Conservation (phyloP, 1,284 basidiomycete species). For the Sanghuangporus sanghuang region DNA sequence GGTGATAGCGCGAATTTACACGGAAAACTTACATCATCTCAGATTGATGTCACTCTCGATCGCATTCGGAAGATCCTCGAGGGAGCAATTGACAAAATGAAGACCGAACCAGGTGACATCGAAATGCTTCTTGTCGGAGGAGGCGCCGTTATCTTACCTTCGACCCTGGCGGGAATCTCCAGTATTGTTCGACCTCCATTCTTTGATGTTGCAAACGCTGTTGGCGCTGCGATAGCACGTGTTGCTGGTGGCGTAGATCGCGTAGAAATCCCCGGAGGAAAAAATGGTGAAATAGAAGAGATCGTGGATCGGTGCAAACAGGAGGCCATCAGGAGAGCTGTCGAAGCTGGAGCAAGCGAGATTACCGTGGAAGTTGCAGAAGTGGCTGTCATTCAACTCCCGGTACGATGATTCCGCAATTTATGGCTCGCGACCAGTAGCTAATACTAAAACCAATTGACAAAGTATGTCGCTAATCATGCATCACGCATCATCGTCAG, state of each 20-base stretch:
- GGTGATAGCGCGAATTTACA: conserved; percentile 33
- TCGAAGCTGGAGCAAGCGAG: conserved; percentile 39
- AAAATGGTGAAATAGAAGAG: conserved; percentile 31
- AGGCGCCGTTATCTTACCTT: conserved; percentile 42
- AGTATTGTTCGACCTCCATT: conserved; percentile 44
- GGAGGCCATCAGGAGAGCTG: conserved; percentile 39
- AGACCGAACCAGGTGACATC: conserved; percentile 46
- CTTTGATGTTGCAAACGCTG: conserved; percentile 51
- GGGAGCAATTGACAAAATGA: conserved; percentile 45
- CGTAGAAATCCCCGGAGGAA: conserved; percentile 36
- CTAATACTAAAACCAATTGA: background rate
- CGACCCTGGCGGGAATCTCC: conserved; percentile 38
- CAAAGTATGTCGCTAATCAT: conserved; percentile 46
- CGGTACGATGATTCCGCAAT: conserved; percentile 25
- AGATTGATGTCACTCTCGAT: conserved; percentile 31
- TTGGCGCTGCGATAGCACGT: conserved; percentile 46
- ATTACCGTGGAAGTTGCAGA: conserved; percentile 41
- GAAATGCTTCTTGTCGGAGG: conserved; percentile 50
- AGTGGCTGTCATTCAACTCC: conserved; percentile 34
- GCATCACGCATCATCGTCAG: conserved; percentile 44
- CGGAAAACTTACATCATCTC: conserved; percentile 25
- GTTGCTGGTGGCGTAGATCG: conserved; percentile 35
- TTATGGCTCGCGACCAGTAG: background rate
- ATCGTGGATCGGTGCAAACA: conserved; percentile 37
- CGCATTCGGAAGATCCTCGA: conserved; percentile 47